Evolutionary conservation across 352 stramenopile genomes (phyloP).

Genomic region (Plasmopara halstedii): DNA sequence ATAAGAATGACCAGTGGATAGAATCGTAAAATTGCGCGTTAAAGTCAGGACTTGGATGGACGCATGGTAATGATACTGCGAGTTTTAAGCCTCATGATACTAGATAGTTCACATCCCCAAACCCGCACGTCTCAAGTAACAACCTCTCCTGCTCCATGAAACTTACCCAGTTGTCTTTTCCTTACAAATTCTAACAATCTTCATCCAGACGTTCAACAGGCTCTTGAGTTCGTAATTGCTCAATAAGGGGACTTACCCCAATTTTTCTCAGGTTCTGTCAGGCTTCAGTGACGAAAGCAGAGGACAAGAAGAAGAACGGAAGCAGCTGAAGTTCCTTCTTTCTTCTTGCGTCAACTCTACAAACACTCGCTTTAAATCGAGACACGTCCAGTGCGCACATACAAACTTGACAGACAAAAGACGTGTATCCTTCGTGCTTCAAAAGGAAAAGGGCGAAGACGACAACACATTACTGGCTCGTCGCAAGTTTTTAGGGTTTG

Average conservation of each 20-base stretch:
- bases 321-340: slow-evolving; percentile 7
- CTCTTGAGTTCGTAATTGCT: not conserved
- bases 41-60: too few relatives aligned
- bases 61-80: too few relatives aligned
- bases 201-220: not conserved
- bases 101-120: not conserved
- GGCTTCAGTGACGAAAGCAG: slow-evolving; percentile 22
- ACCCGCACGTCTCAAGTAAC: not conserved
- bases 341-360: slow-evolving; percentile 14
- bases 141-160: not conserved
- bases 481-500: slow-evolving; percentile 1
- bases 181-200: not conserved
- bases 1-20: too few relatives aligned
- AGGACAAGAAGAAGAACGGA: slow-evolving; percentile 19
- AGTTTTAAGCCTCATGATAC: too few relatives aligned
- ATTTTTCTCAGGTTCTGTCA: not conserved
- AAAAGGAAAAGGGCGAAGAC: slow-evolving; percentile 30
- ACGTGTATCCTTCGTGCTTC: slow-evolving; percentile 22
- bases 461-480: not conserved
- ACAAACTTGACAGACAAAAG: too few relatives aligned
- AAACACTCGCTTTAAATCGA: slow-evolving; percentile 7
- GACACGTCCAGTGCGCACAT: slow-evolving; percentile 3
- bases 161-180: not conserved
- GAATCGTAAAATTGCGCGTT: too few relatives aligned
- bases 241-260: not conserved